Evolutionary conservation across 257 asterid genomes (phyloP), one percentile per base, ranked within the genome.

Genomic region (Gentiana straminea): DNA sequence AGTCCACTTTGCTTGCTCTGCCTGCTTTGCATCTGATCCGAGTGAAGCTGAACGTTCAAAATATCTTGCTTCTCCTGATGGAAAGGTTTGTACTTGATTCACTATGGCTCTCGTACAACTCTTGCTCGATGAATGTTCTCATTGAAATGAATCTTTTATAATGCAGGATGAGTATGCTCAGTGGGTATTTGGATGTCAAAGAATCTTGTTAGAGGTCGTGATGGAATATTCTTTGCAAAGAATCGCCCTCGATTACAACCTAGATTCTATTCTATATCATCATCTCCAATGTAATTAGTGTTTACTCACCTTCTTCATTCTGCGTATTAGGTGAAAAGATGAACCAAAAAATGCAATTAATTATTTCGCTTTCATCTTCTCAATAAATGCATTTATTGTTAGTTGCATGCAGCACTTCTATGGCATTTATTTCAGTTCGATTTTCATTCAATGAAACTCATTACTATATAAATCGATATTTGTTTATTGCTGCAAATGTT

Each of bases 171-270:
- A 92, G 71, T 92, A 92, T 71, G 71, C 99, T 8, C 89, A 86
- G 54, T 83, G 86, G 73, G 58, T 92, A 41, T 83, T 84, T 69
- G 81, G 92, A 58, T 70, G 74, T 51, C 94, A 83, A 78, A 80
- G 93, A 73, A 89, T 97, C 72, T 83, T 92, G 13, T 95, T 89
- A 45, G 99, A 92, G 76, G 87, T 92, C 64, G 75, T 92, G 97
- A 60, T 32, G 97, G 97, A 50, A 94, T 92, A 66, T 92, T 92
- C 94, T 92, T 92, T 60, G 99, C 99, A 7, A 88, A 83, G 34
- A 69, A 88, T 70, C 84, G 92, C 62, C 96, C 94, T 50, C 95
- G 97, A n/a, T 61, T 92, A 55, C 99, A 84, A 59, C 89, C 99
- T 43, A 75, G 99, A 79, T 92, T 83, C 66, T 92, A 92, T 72